phyloP scores from a whole-genome alignment of 2,329 filamentous ascomycete species.

The Erysiphe pulchra region DNA sequence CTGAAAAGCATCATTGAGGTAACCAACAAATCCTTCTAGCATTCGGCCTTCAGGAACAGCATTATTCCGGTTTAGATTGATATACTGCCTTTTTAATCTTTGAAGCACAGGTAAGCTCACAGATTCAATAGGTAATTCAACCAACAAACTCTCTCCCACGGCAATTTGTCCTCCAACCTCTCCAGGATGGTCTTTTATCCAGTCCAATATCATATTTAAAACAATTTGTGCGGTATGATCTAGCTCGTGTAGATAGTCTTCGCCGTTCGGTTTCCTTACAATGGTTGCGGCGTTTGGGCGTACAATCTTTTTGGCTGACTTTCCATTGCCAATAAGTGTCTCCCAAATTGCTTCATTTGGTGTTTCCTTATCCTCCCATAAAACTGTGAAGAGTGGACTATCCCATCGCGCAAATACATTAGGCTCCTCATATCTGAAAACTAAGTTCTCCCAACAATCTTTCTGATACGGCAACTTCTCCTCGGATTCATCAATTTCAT shows the following conservation, averaged over 20 bases:
- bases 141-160: constrained; percentile 21
- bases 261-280: constrained; percentile 31
- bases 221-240: constrained; percentile 59
- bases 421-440: constrained; percentile 61
- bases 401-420: constrained; percentile 73
- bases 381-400: constrained; percentile 53
- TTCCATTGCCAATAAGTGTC: constrained; percentile 30
- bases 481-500: constrained; percentile 12
- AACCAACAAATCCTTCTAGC: constrained; percentile 36
- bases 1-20: constrained; percentile 34
- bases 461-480: constrained; percentile 12
- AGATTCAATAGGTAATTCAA: constrained; percentile 39
- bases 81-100: constrained; percentile 50
- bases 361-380: constrained; percentile 47
- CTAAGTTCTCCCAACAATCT: constrained; percentile 13
- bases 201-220: constrained; percentile 40
- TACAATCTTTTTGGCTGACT: constrained; percentile 33
- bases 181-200: constrained; percentile 34
- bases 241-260: constrained; percentile 56
- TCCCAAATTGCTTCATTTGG: constrained; percentile 53
- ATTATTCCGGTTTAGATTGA: constrained; percentile 48
- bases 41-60: constrained; percentile 27
- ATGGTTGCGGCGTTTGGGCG: constrained; percentile 55
- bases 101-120: constrained; percentile 53
- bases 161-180: constrained; percentile 29